Base-by-base conservation (phyloP, 495 filamentous ascomycete species). In the Choiromyces venosus region DNA sequence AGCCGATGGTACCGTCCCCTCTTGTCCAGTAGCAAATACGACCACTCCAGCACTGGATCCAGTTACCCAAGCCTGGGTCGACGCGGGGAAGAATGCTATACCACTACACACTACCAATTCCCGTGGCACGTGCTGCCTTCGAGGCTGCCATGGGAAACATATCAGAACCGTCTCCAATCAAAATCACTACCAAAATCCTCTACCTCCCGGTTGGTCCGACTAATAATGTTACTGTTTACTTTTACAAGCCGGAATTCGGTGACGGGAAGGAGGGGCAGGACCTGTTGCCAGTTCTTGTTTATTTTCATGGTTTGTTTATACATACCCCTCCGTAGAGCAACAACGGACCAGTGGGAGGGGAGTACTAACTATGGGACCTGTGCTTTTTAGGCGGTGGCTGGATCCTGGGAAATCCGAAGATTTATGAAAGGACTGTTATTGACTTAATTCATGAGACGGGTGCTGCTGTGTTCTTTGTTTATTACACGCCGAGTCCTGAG, bases 401-500 rank as follows among this genome's bases (percentile, higher is more conserved):
- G 75, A 46, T 78, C 38, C 14, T 73, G 1, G 72, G 77, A 5
- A 61, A 21, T 33, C 67, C 73, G 1, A 73, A 73, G 9, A 73
- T 35, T 1, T 72, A 81, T 61, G 72, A 76, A 33, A 44, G 71
- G 25, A 35, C 80, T 2, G 37, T 78, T 0, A 25, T 75, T 10
- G 74, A 81, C n/a, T 69, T 82, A 7, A 68, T 79, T 5, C 5
- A 67, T 8, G 70, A 74, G 35, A 76, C 81, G 0, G 78, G 79
- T 25, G 75, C 52, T 19, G 82, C 77, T 4, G 73, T 83, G 9
- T 74, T 81, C 37, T 83, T 83, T 56, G 68, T 76, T 16, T 38
- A 82, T 70, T 83, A 83, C 46, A 76, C 82, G 0, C 75, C 70
- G 6, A 73, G 73, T 6, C 82, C 82, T 14, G 82, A 83, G 37